Percentiles rank a stretch among this genome's conserved stretches.
Evolutionary conservation across 202 grass and related monocot species (phyloP).

Genomic region (Schoenoplectus tabernaemontani): DNA sequence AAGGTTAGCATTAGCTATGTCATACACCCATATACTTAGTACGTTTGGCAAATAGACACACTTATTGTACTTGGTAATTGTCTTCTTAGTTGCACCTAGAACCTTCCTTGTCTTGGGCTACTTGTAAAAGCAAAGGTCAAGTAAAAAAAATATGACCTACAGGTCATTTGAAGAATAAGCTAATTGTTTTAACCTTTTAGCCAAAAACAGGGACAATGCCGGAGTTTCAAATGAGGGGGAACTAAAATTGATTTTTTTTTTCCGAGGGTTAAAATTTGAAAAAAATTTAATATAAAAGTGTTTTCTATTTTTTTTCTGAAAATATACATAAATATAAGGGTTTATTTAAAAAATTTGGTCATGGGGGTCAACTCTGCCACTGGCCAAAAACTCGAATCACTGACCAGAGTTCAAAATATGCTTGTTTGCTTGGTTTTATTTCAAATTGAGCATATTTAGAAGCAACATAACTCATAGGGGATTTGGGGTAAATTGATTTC

Average conservation of each 20-base stretch:
- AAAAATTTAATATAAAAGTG: too few species aligned
- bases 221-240: too few species aligned
- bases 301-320: too few species aligned
- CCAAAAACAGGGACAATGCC: too few species aligned
- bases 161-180: not conserved
- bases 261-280: too few species aligned
- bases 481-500: not conserved
- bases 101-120: not conserved
- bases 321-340: too few species aligned
- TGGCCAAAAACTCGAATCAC: not conserved
- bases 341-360: too few species aligned
- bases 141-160: not conserved
- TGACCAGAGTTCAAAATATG: not conserved
- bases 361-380: too few species aligned
- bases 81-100: not conserved
- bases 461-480: not conserved
- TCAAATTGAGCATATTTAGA: not conserved
- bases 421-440: not conserved
- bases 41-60: not conserved
- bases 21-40: not conserved
- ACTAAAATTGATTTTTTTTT: too few species aligned
- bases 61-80: not conserved
- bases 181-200: not conserved
- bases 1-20: slow-evolving; percentile 35
- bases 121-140: not conserved